These are phyloP conservation scores for Vanrija humicola DNA, from an alignment of 1,284 basidiomycete species.

Conservation along the genomic window DNA sequence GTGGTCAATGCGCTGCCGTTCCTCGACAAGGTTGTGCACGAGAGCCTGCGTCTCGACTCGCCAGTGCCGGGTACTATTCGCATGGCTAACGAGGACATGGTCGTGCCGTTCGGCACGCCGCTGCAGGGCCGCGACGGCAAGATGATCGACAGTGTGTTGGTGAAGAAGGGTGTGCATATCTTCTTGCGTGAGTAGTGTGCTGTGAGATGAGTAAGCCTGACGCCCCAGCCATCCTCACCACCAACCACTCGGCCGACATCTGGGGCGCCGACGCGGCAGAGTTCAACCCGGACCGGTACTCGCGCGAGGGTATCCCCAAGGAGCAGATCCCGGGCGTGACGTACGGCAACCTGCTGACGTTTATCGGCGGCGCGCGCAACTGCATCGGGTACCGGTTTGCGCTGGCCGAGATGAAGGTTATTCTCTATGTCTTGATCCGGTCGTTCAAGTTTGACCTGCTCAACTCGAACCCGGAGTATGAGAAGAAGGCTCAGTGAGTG, in stretches of 20 bases:
- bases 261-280: slow-evolving; percentile 66
- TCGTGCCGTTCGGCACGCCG: slow-evolving; percentile 58
- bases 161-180: slow-evolving; percentile 30
- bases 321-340: slow-evolving; percentile 57
- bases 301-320: slow-evolving; percentile 24
- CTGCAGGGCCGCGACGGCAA: slow-evolving; percentile 46
- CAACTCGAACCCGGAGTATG: slow-evolving; percentile 29
- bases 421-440: slow-evolving; percentile 58
- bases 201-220: too few species aligned
- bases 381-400: slow-evolving; percentile 72
- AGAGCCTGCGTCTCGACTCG: slow-evolving; percentile 62
- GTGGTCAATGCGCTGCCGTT: slow-evolving; percentile 53
- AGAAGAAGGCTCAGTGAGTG: slow-evolving; percentile 38
- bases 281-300: slow-evolving; percentile 52
- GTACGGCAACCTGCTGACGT: slow-evolving; percentile 63
- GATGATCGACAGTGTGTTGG: slow-evolving; percentile 29
- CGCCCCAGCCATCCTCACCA: slow-evolving; percentile 50
- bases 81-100: slow-evolving; percentile 55
- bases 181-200: slow-evolving; percentile 37
- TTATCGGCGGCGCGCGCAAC: slow-evolving; percentile 62
- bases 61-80: slow-evolving; percentile 66
- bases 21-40: slow-evolving; percentile 64
- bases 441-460: slow-evolving; percentile 58
- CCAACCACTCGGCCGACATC: slow-evolving; percentile 59
- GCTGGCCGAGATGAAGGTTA: slow-evolving; percentile 61